Evolutionary conservation across 2,329 filamentous ascomycete species (phyloP).

Genomic region (Setomelanomma holmii): DNA sequence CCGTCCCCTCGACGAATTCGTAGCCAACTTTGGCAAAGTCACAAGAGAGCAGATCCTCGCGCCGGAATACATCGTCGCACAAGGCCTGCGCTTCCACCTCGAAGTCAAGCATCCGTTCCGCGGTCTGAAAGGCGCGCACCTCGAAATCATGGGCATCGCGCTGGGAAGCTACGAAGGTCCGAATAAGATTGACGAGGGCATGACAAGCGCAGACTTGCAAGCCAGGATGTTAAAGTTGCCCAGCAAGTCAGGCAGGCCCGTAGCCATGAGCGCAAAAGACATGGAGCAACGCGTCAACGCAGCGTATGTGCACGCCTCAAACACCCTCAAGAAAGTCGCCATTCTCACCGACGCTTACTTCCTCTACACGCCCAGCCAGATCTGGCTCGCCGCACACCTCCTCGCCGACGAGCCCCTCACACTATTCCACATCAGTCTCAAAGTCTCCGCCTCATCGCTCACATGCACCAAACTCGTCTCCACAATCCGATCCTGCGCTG

Average conservation of each 20-base stretch:
- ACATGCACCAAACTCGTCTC: slow-evolving; percentile 45
- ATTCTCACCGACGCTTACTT: slow-evolving; percentile 96
- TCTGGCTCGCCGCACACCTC: slow-evolving; percentile 82
- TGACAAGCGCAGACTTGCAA: slow-evolving; percentile 33
- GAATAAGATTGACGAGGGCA: slow-evolving; percentile 16
- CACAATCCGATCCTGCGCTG: slow-evolving; percentile 50
- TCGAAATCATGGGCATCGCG: slow-evolving; percentile 77
- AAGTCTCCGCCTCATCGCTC: slow-evolving; percentile 45
- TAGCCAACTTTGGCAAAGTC: slow-evolving; percentile 54
- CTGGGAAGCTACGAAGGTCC: slow-evolving; percentile 62
- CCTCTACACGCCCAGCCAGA: slow-evolving; percentile 91
- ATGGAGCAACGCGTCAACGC: slow-evolving; percentile 58
- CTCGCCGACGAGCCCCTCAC: slow-evolving; percentile 74
- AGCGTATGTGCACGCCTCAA: slow-evolving; percentile 75
- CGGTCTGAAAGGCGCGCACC: slow-evolving; percentile 82
- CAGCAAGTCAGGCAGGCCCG: slow-evolving; percentile 16
- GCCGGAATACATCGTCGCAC: slow-evolving; percentile 90
- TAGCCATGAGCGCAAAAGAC: slow-evolving; percentile 22
- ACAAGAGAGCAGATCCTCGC: slow-evolving; percentile 84
- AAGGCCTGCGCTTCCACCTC: slow-evolving; percentile 91
- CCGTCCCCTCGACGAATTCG: slow-evolving; percentile 69
- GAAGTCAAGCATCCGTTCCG: slow-evolving; percentile 91
- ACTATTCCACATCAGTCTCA: slow-evolving; percentile 55
- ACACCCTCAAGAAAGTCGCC: slow-evolving; percentile 66
- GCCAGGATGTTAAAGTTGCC: slow-evolving; percentile 38